Conservation (phyloP, 2,329 filamentous ascomycete genomes). For the Colletotrichum zoysiae region DNA sequence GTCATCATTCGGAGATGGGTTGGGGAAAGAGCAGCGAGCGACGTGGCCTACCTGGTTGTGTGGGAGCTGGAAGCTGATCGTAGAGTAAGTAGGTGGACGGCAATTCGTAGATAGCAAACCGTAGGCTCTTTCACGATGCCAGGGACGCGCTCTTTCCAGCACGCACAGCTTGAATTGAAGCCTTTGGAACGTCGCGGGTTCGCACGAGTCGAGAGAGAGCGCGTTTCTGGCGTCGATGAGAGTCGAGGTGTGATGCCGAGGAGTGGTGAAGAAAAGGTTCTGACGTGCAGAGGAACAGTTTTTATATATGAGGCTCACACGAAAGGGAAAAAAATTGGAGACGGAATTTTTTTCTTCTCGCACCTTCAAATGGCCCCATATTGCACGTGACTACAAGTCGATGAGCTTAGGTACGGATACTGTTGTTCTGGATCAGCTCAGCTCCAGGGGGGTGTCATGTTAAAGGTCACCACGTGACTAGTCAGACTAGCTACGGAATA, state of each 20-base stretch:
- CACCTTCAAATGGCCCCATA: constrained; percentile 9
- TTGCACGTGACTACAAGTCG: constrained; percentile 1
- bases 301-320: constrained; percentile 37
- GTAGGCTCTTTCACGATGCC: background rate
- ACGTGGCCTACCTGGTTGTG: constrained; percentile 27
- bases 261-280: background rate
- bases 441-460: too few species aligned
- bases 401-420: too few species aligned
- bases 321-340: constrained; percentile 34
- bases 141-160: background rate
- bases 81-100: constrained; percentile 2
- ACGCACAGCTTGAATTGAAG: background rate
- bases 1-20: constrained; percentile 74
- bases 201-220: background rate
- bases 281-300: constrained; percentile 27
- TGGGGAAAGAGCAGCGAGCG: constrained; percentile 4
- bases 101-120: background rate
- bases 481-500: constrained; percentile 5
- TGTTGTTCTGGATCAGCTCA: background rate
- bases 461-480: constrained; percentile 3
- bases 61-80: background rate
- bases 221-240: background rate
- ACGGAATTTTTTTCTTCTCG: constrained; percentile 38
- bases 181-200: background rate
- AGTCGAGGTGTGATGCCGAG: constrained; percentile 5